Conservation (phyloP, 345 rosid genomes). For the Bruguiera gymnorhiza region DNA sequence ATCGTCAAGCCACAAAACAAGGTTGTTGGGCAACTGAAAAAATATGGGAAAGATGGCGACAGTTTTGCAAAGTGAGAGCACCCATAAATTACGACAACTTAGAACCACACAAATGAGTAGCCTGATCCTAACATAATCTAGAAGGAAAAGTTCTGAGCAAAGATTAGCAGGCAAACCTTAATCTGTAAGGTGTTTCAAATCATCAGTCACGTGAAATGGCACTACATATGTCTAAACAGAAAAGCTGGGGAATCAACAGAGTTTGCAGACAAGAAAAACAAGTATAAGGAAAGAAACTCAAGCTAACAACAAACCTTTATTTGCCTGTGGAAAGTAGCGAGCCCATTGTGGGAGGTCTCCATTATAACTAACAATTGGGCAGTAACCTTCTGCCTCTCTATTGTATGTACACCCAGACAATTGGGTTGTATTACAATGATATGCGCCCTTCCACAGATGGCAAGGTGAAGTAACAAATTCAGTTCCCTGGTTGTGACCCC, state of each 20-base stretch:
- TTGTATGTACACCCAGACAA: constrained; percentile 96
- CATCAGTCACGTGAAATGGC: too few species aligned
- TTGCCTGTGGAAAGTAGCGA: constrained; percentile 92
- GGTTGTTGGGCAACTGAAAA: background rate
- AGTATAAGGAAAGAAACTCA: background rate
- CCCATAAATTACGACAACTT: too few species aligned
- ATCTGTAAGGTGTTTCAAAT: too few species aligned
- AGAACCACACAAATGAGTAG: too few species aligned
- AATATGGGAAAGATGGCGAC: too few species aligned
- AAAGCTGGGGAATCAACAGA: background rate
- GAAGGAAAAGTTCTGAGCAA: too few species aligned
- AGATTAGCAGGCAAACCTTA: too few species aligned
- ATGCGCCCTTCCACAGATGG: constrained; percentile 94
- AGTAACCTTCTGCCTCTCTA: constrained; percentile 98
- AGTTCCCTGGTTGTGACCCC: constrained; percentile 97
- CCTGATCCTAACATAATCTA: too few species aligned
- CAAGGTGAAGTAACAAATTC: constrained; percentile 88
- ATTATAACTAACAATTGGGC: constrained; percentile 89
- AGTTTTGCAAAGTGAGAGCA: too few species aligned
- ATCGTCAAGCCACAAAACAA: background rate
- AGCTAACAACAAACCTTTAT: constrained; percentile 56
- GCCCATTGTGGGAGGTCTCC: constrained; percentile 98
- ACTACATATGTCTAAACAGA: too few species aligned
- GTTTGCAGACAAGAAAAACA: background rate
- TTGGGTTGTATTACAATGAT: constrained; percentile 87